Conservation (phyloP, 139 green algal species). For the Eudorina sp. region DNA sequence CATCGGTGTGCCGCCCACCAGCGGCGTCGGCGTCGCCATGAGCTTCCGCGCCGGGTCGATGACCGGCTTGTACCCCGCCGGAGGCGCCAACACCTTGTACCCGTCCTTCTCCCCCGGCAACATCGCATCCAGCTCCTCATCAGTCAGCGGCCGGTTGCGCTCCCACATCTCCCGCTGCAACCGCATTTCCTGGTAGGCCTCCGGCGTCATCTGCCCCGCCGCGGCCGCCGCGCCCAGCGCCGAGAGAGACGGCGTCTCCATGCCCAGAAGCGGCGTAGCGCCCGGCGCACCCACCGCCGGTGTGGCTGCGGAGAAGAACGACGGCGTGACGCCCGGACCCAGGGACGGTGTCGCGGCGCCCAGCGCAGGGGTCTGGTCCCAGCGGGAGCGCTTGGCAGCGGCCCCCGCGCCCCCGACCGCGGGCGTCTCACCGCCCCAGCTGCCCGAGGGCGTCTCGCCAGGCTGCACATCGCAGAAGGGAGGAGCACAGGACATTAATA, state of each 20-base stretch:
- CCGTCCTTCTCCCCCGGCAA: constrained; percentile 86
- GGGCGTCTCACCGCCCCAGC: constrained; percentile 60
- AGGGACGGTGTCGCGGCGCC: constrained; percentile 56
- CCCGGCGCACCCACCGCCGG: constrained; percentile 62
- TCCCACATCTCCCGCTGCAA: constrained; percentile 92
- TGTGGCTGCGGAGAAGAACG: constrained; percentile 77
- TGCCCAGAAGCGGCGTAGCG: constrained; percentile 62
- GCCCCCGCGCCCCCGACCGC: constrained; percentile 54
- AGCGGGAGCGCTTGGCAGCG: constrained; percentile 75
- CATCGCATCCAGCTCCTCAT: constrained; percentile 97
- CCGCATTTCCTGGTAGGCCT: constrained; percentile 65
- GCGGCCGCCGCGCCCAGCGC: constrained; percentile 2
- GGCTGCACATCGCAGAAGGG: neutral
- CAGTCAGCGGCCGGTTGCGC: constrained; percentile 91
- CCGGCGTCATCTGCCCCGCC: constrained; percentile 65
- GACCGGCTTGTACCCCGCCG: constrained; percentile 93
- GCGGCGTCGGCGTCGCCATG: constrained; percentile 92
- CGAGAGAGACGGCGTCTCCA: constrained; percentile 73
- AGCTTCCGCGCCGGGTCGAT: constrained; percentile 95
- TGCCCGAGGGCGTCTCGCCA: constrained; percentile 57
- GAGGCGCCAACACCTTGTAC: constrained; percentile 74
- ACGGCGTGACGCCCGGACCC: constrained; percentile 67
- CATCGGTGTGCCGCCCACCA: constrained; percentile 79
- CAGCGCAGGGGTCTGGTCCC: constrained; percentile 89
- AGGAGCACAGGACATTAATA: neutral